Evolutionary conservation across 257 asterid species (phyloP), one percentile per base, ranked within the genome.

Genomic region (Nicotiana paniculata): DNA sequence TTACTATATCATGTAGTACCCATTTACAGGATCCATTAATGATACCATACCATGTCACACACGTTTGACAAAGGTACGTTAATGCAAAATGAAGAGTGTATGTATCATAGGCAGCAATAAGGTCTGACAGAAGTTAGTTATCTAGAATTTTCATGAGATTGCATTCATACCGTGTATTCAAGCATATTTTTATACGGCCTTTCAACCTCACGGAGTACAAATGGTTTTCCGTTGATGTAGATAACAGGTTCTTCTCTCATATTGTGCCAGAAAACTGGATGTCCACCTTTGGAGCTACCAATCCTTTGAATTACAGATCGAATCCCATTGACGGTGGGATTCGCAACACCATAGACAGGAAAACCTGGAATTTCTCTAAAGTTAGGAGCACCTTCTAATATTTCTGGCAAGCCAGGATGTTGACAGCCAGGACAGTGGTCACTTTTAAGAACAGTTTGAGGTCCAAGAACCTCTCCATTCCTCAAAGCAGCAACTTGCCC

Each of bases 211-310:
- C 99, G 99, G 61, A 95, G 98, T 74, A 95, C 99, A 80, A 95
- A 95, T 70, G 99, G 99, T 85, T 93, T 95, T 85, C 99, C 99
- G 63, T 93, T 93, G 82, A 95, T 93, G 90, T 95, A 95, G 84
- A 95, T 89, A 85, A 95, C 99, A 84, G 99, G 98, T 85, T 95
- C 99, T 88, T 95, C 99, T 89, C 99, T 92, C 99, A 95, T 95
- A 86, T 93, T 93, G 87, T 95, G 99, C 99, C 99, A 95, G 85
- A 95, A 88, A 68, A 95, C 95, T 33, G 98, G 97, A 53, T 94
- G 91, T 32, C 96, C 97, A 79, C 93, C 93, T 90, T 87, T 91
- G 64, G 91, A 85, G 90, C 94, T 93, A 78, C 98, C 98, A 90
- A 95, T 90, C 89, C 95, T 90, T 85, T 87, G 96, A 84, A 95